Evolutionary conservation across 2,329 filamentous ascomycete genomes (phyloP), one percentile per base, ranked within the genome.

Genomic region (Pseudopyrenochaeta lycopersici): DNA sequence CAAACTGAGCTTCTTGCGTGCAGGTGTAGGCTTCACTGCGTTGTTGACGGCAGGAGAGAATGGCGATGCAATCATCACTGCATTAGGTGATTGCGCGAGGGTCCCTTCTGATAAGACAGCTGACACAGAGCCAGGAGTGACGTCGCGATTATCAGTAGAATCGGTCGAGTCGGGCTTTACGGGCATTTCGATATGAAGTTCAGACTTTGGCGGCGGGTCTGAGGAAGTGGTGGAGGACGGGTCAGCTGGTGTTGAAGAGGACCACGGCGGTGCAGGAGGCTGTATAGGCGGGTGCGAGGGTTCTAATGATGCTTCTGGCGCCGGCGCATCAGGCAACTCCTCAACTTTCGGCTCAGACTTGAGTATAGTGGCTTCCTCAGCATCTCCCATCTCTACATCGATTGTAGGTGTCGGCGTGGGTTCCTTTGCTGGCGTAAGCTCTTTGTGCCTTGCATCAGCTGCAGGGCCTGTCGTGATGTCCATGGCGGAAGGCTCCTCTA

Each of bases 1-100:
- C n/a, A 82, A 60, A 56, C 79, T 82, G 52, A 82, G 71, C 70
- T 82, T 82, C 71, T 82, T 82, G 53, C 77, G 75, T 20, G 73
- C 71, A 21, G 77, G 78, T 33, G 67, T 71, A 18, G 78, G 75
- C 17, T 70, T 73, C n/a, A 80, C 68, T 9, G 78, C 73, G 40
- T 72, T 74, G n/a, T 71, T 72, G 21, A 80, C 76, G 9, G 76
- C 73, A 33, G 74, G 71, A 9, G 75, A 76, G 52, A 76, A 72
- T 10, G 69, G 67, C 29, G 72, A 74, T 5, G 63, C 59, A 39
- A 59, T 63, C 1, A 59, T 49, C 7, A 43, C 41, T 20, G 53
- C 57, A 21, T 63, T 41, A 6, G 73, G 71, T 14, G 73, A 77
- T 40, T 75, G 69, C 9, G 66, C 66, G 32, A 71, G 49, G 15